Evolutionary conservation across 202 grass and related monocot species (phyloP), one percentile per base, ranked within the genome.

Genomic region (Digitaria exilis): DNA sequence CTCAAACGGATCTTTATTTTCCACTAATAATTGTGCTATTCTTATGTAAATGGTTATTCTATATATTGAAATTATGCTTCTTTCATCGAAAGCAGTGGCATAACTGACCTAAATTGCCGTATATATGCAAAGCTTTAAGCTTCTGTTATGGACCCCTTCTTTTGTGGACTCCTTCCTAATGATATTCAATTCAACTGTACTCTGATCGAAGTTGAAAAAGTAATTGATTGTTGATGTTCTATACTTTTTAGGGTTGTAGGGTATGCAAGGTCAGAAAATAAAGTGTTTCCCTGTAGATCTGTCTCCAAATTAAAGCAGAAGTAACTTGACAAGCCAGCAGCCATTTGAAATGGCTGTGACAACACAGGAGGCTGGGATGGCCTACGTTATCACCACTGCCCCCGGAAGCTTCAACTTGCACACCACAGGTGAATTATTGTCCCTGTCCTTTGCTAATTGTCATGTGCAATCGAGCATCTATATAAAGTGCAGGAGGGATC

Each of bases 351-450:
- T 76, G 85, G 62, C 34, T 87, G 71, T 82, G 63, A 69, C 41
- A 35, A 69, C 42, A 82, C 71, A 69, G 61, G 49, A 69, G 60
- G 78, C 61, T 75, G 62, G 71, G 61, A 69, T 87, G 78, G 71
- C 85, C 78, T 87, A 81, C 71, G 12, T 60, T 76, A 39, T 68
- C 51, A 31, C 65, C 85, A 41, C 32, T 75, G 62, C 26, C 78
- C 43, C 71, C 9, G 31, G 51, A 76, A 69, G 41, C 9, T 76
- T 82, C 71, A 76, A 76, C 85, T 69, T 77, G 62, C 71, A 61
- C 78, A 31, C 12, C 39, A 12, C 22, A 51, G 70, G 52, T 82
- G 85, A 87, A 87, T 87, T 87, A 87, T 87, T 87, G 63, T 76
- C 71, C 49, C 46, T 86, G 76, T 80, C 68, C 45, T 86, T 86